Percentiles rank a stretch among this genome's conserved stretches.
Conservation (phyloP, 164 flowering plant genomes). For the Nelumbo lutea region DNA sequence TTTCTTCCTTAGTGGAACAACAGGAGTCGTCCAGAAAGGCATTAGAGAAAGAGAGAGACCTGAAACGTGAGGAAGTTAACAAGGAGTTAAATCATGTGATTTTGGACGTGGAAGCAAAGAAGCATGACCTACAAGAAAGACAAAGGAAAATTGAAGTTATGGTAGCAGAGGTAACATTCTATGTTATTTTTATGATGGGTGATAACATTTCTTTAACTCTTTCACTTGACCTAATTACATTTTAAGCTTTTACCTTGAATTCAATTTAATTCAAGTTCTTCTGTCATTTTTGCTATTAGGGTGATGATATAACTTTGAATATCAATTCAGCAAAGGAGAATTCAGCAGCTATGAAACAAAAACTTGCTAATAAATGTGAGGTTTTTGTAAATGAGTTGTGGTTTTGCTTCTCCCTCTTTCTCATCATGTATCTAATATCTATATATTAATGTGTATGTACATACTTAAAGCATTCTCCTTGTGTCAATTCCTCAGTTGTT, state of each 20-base stretch:
- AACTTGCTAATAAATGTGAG: slow-evolving; percentile 38
- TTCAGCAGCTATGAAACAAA: slow-evolving; percentile 40
- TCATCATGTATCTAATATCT: no score
- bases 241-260: not conserved
- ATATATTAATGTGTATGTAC: no score
- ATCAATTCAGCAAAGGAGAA: slow-evolving; percentile 43
- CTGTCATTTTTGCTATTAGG: slow-evolving; percentile 34
- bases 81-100: slow-evolving; percentile 49
- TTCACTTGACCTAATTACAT: not conserved
- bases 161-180: slow-evolving; percentile 51
- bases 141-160: slow-evolving; percentile 53
- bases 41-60: slow-evolving; percentile 54
- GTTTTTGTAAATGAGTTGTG: slow-evolving; percentile 52
- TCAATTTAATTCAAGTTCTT: slow-evolving; percentile 1
- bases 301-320: slow-evolving; percentile 38
- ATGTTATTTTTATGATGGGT: no score
- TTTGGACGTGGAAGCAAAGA: slow-evolving; percentile 54
- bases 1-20: slow-evolving; percentile 46
- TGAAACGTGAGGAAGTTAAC: slow-evolving; percentile 43
- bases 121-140: slow-evolving; percentile 40
- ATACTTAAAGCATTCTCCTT: no score
- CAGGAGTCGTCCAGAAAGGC: slow-evolving; percentile 48
- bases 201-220: not conserved
- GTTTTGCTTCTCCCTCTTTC: not conserved
- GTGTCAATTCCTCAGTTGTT: no score